Percentiles rank a stretch among this genome's conserved stretches.
Evolutionary conservation across 2,329 filamentous ascomycete species (phyloP).

Genomic region (Cladosporium oxysporum): DNA sequence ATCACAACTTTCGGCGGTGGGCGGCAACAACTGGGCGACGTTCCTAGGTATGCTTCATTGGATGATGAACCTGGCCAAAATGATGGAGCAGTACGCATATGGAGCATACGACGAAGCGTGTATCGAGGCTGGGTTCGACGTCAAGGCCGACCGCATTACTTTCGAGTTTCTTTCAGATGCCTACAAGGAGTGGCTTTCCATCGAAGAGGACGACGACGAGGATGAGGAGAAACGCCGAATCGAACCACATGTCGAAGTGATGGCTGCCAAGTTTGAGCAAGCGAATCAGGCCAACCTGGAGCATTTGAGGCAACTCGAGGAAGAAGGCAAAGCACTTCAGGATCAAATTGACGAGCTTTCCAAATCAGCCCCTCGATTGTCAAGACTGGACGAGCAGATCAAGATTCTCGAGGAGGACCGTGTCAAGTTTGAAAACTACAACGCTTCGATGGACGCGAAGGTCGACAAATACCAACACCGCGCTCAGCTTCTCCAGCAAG

Average conservation of each 20-base stretch:
- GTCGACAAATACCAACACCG: constrained; percentile 85
- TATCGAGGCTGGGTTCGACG: constrained; percentile 81
- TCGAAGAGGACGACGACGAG: constrained; percentile 76
- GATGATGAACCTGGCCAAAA: constrained; percentile 97
- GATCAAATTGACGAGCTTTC: constrained; percentile 89
- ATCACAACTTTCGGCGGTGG: constrained; percentile 90
- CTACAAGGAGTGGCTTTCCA: constrained; percentile 90
- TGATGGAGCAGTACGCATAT: constrained; percentile 79
- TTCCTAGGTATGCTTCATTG: constrained; percentile 94
- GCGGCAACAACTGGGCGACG: constrained; percentile 94
- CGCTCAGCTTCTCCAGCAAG: constrained; percentile 79
- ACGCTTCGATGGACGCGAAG: constrained; percentile 77
- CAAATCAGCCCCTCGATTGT: constrained; percentile 80
- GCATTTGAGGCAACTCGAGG: constrained; percentile 82
- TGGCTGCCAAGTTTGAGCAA: constrained; percentile 84
- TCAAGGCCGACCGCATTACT: constrained; percentile 87
- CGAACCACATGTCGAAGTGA: constrained; percentile 79
- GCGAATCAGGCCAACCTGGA: constrained; percentile 82
- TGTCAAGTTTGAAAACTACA: constrained; percentile 94
- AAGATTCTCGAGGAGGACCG: constrained; percentile 94
- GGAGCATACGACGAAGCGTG: constrained; percentile 90
- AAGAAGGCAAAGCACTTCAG: constrained; percentile 75
- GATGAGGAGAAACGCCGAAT: constrained; percentile 79
- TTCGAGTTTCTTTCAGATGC: constrained; percentile 88
- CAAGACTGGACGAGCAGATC: constrained; percentile 83